Conservation (phyloP, 2,329 filamentous ascomycete species). For the Fusarium hostae region DNA sequence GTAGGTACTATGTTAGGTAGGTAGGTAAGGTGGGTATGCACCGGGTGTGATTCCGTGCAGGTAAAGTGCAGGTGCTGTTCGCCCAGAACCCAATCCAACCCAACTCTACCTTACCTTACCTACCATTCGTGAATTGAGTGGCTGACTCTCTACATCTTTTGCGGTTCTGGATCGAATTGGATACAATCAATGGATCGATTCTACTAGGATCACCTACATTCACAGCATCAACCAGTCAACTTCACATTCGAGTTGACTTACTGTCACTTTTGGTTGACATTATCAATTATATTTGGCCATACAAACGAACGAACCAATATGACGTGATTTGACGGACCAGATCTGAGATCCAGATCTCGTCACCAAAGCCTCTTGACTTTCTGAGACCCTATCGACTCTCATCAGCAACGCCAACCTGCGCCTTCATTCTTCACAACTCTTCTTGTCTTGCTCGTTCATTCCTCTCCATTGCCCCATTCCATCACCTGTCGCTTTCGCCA, state of each 20-base stretch:
- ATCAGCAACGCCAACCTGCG: constrained; percentile 15
- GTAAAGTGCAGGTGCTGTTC: not conserved
- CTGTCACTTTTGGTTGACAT: not conserved
- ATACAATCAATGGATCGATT: not conserved
- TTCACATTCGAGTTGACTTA: not conserved
- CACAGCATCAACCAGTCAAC: not conserved
- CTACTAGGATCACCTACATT: not conserved
- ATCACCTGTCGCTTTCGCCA: constrained; percentile 26
- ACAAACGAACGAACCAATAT: not conserved
- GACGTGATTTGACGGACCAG: not conserved
- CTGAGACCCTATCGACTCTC: not conserved
- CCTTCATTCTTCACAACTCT: constrained; percentile 35
- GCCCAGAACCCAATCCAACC: not conserved
- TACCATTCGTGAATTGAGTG: not conserved
- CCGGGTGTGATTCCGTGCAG: constrained; percentile 26
- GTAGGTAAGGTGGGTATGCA: constrained; percentile 4
- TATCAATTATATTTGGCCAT: not conserved
- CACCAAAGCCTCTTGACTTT: not conserved
- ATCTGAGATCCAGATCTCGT: constrained; percentile 11
- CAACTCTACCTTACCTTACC: not conserved
- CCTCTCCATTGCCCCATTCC: constrained; percentile 32
- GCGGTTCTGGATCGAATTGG: not conserved
- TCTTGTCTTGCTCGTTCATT: constrained; percentile 26
- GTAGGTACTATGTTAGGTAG: not conserved
- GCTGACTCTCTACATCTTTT: not conserved